Evolutionary conservation across 1,284 basidiomycete species (phyloP).

Genomic region (Ceratobasidium sp.): DNA sequence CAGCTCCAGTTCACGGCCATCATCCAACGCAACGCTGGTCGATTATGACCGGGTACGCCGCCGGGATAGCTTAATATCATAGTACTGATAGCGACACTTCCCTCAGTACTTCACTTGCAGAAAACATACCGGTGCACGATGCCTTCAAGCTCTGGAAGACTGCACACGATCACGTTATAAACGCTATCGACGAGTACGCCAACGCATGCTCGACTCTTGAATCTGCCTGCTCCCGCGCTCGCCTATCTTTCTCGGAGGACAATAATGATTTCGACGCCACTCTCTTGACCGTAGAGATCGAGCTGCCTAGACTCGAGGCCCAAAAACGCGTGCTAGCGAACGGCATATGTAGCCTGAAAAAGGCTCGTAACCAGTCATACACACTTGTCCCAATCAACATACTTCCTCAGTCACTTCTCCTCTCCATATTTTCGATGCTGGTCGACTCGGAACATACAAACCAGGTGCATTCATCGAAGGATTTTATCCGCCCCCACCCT

Average conservation of each 20-base stretch:
- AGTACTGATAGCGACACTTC: too few relatives aligned
- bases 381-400: neutral
- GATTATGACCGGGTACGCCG: too few relatives aligned
- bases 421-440: neutral
- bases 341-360: neutral
- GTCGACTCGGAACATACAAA: neutral
- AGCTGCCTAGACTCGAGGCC: neutral
- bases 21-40: too few relatives aligned
- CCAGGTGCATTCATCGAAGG: neutral
- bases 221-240: neutral
- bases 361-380: neutral
- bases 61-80: too few relatives aligned
- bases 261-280: neutral
- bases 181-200: neutral
- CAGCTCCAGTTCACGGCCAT: too few relatives aligned
- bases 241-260: neutral
- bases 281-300: neutral
- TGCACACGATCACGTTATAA: neutral
- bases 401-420: neutral
- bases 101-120: too few relatives aligned
- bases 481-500: neutral
- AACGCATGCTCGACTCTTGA: neutral
- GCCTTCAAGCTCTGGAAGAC: neutral
- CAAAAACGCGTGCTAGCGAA: neutral
- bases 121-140: neutral